Conservation (phyloP, 2,329 filamentous ascomycete species). For the Helminthosporium solani region DNA sequence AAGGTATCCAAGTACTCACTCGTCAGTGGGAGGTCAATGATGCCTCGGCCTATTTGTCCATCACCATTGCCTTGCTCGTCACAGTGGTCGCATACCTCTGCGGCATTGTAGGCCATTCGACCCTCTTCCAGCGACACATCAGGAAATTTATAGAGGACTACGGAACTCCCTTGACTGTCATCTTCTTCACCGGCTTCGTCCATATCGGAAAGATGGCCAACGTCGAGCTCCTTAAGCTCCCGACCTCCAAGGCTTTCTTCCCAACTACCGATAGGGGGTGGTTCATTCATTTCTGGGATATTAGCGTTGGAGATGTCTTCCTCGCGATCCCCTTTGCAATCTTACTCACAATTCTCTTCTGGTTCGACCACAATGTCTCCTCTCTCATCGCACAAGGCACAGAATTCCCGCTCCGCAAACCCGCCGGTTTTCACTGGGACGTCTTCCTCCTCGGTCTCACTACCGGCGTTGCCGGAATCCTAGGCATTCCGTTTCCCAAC, state of each 20-base stretch:
- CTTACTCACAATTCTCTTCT: conserved; percentile 80
- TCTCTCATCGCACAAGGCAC: conserved; percentile 58
- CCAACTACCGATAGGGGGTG: conserved; percentile 73
- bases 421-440: conserved; percentile 63
- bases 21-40: conserved; percentile 67
- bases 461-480: conserved; percentile 56
- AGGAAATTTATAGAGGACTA: conserved; percentile 88
- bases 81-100: conserved; percentile 75
- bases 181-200: conserved; percentile 90
- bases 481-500: conserved; percentile 59
- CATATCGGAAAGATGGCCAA: conserved; percentile 80
- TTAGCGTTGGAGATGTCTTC: conserved; percentile 72
- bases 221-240: conserved; percentile 68
- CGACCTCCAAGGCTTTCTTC: conserved; percentile 74
- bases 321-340: conserved; percentile 84
- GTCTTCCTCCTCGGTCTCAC: conserved; percentile 60
- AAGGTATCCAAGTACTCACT: conserved; percentile 82
- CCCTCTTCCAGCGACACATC: conserved; percentile 71
- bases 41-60: conserved; percentile 71
- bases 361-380: conserved; percentile 78
- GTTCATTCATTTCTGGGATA: conserved; percentile 81
- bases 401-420: conserved; percentile 58
- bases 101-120: conserved; percentile 68
- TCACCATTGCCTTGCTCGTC: conserved; percentile 74
- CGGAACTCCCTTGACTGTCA: conserved; percentile 64